Conservation (phyloP, 345 rosid species). For the Laguncularia racemosa region DNA sequence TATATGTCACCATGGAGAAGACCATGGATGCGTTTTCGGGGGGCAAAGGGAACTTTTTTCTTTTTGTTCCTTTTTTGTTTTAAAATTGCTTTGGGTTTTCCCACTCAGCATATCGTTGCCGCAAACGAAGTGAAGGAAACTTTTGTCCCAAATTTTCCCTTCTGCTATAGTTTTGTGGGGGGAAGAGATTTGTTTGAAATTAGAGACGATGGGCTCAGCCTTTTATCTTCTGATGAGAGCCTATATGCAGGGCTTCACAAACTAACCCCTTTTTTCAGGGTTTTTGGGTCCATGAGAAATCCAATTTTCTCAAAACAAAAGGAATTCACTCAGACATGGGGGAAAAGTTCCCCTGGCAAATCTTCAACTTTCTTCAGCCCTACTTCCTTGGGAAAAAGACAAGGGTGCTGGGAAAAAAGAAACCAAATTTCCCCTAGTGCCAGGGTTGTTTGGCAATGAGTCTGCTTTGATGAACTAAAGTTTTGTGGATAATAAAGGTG, state of each 20-base stretch:
- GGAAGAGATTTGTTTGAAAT: constrained; percentile 35
- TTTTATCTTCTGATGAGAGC: constrained; percentile 44
- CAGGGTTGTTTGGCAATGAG: background rate
- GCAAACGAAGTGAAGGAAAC: constrained; percentile 40
- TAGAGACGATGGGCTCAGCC: constrained; percentile 57
- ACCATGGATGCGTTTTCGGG: constrained; percentile 83
- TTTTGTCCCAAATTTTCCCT: constrained; percentile 48
- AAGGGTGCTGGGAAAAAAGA: constrained; percentile 9
- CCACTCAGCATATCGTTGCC: constrained; percentile 60
- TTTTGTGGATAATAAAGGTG: constrained; percentile 25
- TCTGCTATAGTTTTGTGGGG: constrained; percentile 61
- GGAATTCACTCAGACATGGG: constrained; percentile 17
- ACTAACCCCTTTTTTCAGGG: constrained; percentile 18
- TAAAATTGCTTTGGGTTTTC: constrained; percentile 80
- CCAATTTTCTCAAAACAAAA: constrained; percentile 26
- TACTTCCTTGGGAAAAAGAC: too few species aligned
- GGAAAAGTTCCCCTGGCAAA: background rate
- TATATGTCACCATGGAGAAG: constrained; percentile 65
- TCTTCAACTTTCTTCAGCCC: too few species aligned
- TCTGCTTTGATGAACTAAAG: constrained; percentile 26
- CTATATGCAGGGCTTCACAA: constrained; percentile 21
- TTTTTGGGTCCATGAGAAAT: constrained; percentile 32
- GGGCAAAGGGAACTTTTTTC: constrained; percentile 66
- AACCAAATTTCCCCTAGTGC: constrained; percentile 15
- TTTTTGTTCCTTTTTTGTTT: constrained; percentile 71